These are phyloP conservation scores for Fusarium udum DNA, from an alignment of 2,329 filamentous ascomycete species.

Conservation along the genomic window DNA sequence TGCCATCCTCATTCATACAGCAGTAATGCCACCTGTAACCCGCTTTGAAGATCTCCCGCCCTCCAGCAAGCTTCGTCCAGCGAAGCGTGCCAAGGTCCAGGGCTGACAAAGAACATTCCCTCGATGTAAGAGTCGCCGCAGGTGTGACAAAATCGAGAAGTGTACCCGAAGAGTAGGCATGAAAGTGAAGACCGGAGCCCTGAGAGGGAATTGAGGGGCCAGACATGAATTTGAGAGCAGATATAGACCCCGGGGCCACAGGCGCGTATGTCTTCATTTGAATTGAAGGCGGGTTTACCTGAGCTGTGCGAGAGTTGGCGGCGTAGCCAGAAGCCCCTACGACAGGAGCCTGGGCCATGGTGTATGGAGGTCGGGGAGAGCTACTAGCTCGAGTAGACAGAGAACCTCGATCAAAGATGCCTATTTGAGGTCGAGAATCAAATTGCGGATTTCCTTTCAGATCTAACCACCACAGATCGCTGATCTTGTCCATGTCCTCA, in stretches of 20 bases:
- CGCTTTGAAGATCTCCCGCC: constrained; percentile 88
- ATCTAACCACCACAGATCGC: constrained; percentile 97
- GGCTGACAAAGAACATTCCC: constrained; percentile 90
- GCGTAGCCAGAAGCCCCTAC: constrained; percentile 72
- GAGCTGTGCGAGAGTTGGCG: constrained; percentile 73
- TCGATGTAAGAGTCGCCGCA: constrained; percentile 83
- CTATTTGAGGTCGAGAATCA: constrained; percentile 71
- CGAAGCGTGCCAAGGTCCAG: constrained; percentile 86
- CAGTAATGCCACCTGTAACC: constrained; percentile 99
- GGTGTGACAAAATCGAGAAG: constrained; percentile 95
- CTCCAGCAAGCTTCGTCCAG: constrained; percentile 96
- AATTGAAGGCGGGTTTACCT: constrained; percentile 73
- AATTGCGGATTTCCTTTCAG: constrained; percentile 90
- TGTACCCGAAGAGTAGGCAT: constrained; percentile 91
- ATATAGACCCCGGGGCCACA: constrained; percentile 87
- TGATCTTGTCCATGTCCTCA: constrained; percentile 95
- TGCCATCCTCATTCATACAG: constrained; percentile 92
- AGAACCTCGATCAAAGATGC: constrained; percentile 59
- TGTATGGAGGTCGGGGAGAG: constrained; percentile 63
- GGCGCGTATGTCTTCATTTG: constrained; percentile 79
- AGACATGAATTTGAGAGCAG: constrained; percentile 83
- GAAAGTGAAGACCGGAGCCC: constrained; percentile 92
- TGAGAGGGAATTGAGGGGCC: constrained; percentile 88
- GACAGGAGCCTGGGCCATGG: constrained; percentile 58
- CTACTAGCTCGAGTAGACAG: constrained; percentile 53